Percentiles rank a stretch among this genome's conserved stretches.
phyloP scores from a whole-genome alignment of 2,329 filamentous ascomycete genomes.

The Raffaelea arxii region DNA sequence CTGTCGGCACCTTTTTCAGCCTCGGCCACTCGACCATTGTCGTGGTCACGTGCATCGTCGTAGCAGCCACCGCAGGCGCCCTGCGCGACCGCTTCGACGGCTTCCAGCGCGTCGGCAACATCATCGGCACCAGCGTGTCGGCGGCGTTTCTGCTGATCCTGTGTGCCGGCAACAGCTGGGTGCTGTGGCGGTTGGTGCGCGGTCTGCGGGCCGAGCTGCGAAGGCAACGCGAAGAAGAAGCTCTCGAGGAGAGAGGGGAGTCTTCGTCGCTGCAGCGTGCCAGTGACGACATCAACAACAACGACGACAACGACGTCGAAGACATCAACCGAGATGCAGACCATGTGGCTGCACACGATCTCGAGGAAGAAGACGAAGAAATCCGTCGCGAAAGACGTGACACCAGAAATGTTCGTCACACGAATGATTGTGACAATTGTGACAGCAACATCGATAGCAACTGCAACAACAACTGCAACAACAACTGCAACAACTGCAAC shows the following conservation, averaged over 20 bases:
- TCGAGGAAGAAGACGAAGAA: slow-evolving; percentile 7
- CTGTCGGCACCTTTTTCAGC: slow-evolving; percentile 90
- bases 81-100: slow-evolving; percentile 70
- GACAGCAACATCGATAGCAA: no score
- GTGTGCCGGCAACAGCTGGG: slow-evolving; percentile 76
- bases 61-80: slow-evolving; percentile 81
- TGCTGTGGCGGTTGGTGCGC: slow-evolving; percentile 66
- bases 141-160: slow-evolving; percentile 75
- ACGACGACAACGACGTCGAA: slow-evolving; percentile 15
- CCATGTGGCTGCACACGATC: slow-evolving; percentile 1
- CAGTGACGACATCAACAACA: no score
- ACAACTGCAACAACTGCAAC: no score
- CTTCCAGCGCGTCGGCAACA: slow-evolving; percentile 73
- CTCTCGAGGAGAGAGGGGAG: slow-evolving; percentile 15
- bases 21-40: slow-evolving; percentile 92
- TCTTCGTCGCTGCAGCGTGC: no score
- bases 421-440: no score
- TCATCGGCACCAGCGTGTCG: slow-evolving; percentile 81
- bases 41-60: slow-evolving; percentile 78
- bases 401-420: no score
- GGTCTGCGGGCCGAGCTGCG: slow-evolving; percentile 54
- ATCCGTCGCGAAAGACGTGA: slow-evolving; percentile 3
- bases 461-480: no score
- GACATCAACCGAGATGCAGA: slow-evolving; percentile 14
- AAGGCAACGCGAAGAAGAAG: slow-evolving; percentile 22